phyloP scores from a whole-genome alignment of 2,329 filamentous ascomycete species.

The Corynespora cassiicola region DNA sequence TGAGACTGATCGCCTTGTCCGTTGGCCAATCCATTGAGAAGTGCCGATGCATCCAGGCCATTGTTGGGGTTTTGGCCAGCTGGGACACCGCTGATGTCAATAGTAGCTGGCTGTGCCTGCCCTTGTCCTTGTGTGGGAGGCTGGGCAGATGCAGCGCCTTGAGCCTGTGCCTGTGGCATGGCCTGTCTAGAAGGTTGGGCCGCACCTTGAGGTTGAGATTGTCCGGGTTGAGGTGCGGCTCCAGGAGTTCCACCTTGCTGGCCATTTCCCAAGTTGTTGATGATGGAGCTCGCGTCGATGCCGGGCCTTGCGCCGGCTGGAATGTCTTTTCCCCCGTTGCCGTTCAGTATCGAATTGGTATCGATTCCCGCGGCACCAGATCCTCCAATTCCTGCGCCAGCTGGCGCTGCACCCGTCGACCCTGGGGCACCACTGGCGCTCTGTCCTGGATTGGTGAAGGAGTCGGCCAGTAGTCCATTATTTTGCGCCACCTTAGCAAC shows the following conservation, averaged over 20 bases:
- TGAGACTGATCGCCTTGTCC: conserved; percentile 3
- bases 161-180: too few species aligned
- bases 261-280: conserved; percentile 2
- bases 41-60: conserved; percentile 1
- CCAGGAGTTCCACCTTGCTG: background rate
- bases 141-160: too few species aligned
- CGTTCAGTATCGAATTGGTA: background rate
- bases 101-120: too few species aligned
- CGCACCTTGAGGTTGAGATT: too few species aligned
- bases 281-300: conserved; percentile 2
- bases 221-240: too few species aligned
- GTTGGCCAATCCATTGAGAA: conserved; percentile 1
- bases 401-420: too few species aligned
- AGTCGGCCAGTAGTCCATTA: conserved; percentile 21
- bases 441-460: conserved; percentile 29
- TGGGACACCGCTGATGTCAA: too few species aligned
- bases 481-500: conserved; percentile 20
- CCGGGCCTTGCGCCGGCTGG: conserved; percentile 2
- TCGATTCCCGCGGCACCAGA: conserved; percentile 4
- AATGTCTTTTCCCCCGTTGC: too few species aligned
- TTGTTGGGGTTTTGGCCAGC: too few species aligned
- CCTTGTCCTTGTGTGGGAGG: too few species aligned
- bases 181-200: too few species aligned
- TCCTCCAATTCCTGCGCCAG: background rate
- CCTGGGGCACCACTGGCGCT: too few species aligned